phyloP scores from a whole-genome alignment of 2,329 filamentous ascomycete species.

The Fusarium subglutinans region DNA sequence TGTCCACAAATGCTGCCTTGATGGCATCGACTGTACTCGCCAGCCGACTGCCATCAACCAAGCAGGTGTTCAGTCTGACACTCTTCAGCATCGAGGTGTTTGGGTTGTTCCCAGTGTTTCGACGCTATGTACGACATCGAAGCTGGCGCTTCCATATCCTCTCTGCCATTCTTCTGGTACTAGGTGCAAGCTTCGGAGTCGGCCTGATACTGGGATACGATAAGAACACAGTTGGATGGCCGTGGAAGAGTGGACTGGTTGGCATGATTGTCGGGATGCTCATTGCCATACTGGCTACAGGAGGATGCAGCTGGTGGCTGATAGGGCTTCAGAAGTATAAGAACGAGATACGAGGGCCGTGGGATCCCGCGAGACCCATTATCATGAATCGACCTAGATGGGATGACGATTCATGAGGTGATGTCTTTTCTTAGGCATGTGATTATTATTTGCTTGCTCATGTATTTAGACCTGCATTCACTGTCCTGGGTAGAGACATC shows the following conservation, averaged over 20 bases:
- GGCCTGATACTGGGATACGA: slow-evolving; percentile 66
- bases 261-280: slow-evolving; percentile 82
- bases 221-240: slow-evolving; percentile 52
- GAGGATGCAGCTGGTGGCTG: slow-evolving; percentile 96
- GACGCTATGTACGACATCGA: slow-evolving; percentile 84
- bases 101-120: slow-evolving; percentile 95
- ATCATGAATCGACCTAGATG: slow-evolving; percentile 74
- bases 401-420: slow-evolving; percentile 48
- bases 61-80: slow-evolving; percentile 93
- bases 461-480: not conserved
- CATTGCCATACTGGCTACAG: slow-evolving; percentile 81
- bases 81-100: slow-evolving; percentile 98
- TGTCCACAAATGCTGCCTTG: slow-evolving; percentile 94
- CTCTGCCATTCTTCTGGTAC: slow-evolving; percentile 79
- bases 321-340: slow-evolving; percentile 98
- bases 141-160: slow-evolving; percentile 83
- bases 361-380: slow-evolving; percentile 93
- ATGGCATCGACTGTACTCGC: slow-evolving; percentile 97
- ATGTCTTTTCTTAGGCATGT: slow-evolving; percentile 1
- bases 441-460: not conserved
- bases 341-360: slow-evolving; percentile 97
- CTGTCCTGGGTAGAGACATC: not conserved
- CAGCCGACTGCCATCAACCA: slow-evolving; percentile 86
- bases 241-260: slow-evolving; percentile 67
- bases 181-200: slow-evolving; percentile 82